Conservation (phyloP, 805 yeast genomes). For the Zygotorulaspora danielsina region DNA sequence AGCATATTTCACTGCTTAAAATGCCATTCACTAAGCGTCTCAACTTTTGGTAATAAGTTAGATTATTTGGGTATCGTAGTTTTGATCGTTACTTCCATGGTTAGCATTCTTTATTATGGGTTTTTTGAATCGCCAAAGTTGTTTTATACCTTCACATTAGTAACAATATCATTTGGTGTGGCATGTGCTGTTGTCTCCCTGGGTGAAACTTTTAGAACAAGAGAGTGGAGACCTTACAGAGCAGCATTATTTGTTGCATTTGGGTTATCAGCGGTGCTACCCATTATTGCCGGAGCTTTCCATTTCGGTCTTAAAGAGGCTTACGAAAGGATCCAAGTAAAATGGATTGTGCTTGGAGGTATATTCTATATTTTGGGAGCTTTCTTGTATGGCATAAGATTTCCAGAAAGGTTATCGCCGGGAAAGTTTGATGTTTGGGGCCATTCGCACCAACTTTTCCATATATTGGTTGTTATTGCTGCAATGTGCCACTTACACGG, state of each 20-base stretch:
- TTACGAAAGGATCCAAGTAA: slow-evolving; percentile 48
- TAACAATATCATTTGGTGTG: slow-evolving; percentile 54
- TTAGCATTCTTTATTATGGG: slow-evolving; percentile 46
- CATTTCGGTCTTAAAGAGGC: slow-evolving; percentile 50
- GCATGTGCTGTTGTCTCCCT: slow-evolving; percentile 62
- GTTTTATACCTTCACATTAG: slow-evolving; percentile 37
- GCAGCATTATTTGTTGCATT: slow-evolving; percentile 75
- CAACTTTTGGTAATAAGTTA: slow-evolving; percentile 59
- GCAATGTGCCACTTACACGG: slow-evolving; percentile 71
- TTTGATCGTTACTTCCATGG: slow-evolving; percentile 58
- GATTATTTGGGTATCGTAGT: slow-evolving; percentile 74
- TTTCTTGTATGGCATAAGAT: slow-evolving; percentile 64
- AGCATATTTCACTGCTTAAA: slow-evolving; percentile 64
- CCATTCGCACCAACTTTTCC: slow-evolving; percentile 83
- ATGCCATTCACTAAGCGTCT: slow-evolving; percentile 54
- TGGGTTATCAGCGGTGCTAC: slow-evolving; percentile 74
- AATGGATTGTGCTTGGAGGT: slow-evolving; percentile 68
- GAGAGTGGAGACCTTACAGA: slow-evolving; percentile 69
- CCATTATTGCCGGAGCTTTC: slow-evolving; percentile 52
- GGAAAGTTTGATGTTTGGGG: slow-evolving; percentile 68
- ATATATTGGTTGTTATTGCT: slow-evolving; percentile 70
- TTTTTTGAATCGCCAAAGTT: slow-evolving; percentile 42
- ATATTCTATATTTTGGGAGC: slow-evolving; percentile 77
- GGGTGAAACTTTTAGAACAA: slow-evolving; percentile 60
- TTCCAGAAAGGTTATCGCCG: slow-evolving; percentile 68